A percentile compares a stretch with the other conserved stretches of the same genome.
Conservation (phyloP, 306 rosid species). For the Quercus agrifolia region DNA sequence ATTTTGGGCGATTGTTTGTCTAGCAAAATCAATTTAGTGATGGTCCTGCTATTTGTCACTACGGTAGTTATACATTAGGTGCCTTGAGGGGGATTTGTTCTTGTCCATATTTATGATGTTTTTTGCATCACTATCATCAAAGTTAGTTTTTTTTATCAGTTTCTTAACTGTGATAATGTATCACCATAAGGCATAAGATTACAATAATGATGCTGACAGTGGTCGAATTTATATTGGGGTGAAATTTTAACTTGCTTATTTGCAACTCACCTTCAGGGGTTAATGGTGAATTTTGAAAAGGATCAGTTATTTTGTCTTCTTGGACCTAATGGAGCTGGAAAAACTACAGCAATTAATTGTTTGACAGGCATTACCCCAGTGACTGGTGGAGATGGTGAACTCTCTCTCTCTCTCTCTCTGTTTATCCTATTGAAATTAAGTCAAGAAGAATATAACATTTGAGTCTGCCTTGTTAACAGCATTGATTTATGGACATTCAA, state of each 20-base stretch:
- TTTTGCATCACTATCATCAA: not conserved
- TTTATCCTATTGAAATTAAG: not conserved
- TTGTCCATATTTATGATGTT: not conserved
- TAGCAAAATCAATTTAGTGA: not conserved
- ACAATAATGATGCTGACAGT: not conserved
- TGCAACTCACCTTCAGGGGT: conserved; percentile 55
- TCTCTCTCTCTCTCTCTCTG: conserved; percentile 1
- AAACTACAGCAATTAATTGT: conserved; percentile 80
- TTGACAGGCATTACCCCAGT: conserved; percentile 85
- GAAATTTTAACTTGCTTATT: conserved; percentile 11
- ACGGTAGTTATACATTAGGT: not conserved
- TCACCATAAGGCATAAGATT: not conserved
- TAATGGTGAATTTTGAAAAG: conserved; percentile 79
- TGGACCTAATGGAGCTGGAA: conserved; percentile 97
- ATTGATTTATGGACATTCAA: conserved; percentile 67
- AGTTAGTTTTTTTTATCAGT: not conserved
- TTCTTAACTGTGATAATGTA: not conserved
- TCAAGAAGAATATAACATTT: conserved; percentile 18
- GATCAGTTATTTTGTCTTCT: conserved; percentile 90
- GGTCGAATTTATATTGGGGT: not conserved
- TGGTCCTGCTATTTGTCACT: not conserved
- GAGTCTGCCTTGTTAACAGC: conserved; percentile 44
- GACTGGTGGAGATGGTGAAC: conserved; percentile 80
- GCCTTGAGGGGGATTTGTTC: not conserved
- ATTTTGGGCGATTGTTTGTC: not conserved